Base-by-base conservation (phyloP, 331 rosid genomes). In the Stylosanthes scabra region DNA sequence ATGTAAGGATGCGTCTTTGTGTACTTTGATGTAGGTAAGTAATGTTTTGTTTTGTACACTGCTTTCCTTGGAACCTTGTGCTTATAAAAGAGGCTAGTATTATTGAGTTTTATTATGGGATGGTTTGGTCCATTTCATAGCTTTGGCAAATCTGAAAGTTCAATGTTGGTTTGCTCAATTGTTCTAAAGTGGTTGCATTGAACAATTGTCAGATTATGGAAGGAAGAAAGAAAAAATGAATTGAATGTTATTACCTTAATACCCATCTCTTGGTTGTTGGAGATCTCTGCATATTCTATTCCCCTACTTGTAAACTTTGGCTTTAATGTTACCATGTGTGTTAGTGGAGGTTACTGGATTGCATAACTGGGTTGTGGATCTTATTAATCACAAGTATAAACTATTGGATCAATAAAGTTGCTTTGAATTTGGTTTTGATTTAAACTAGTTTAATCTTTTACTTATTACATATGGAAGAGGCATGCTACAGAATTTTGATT, bases 1-100 rank as follows among this genome's bases (percentile, higher is more conserved):
- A n/a, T 63, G 12, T 69, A 51, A 57, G 59, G 63, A 46, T 58
- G 54, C 67, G 83, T 52, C 37, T 49, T 31, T 31, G 45, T 49
- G 70, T 78, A 60, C 69, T 51, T 49, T 77, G 59, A 54, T 9
- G 28, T 16, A 58, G 61, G 71, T 62, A 68, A 31, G 37, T 31
- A 31, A 31, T 31, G 37, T 31, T 31, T 39, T 60, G 63, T 63
- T 63, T 42, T 29, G 79, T 77, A 73, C 83, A 79, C 60, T 27
- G 76, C 70, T 63, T 66, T 75, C 47, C 74, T 55, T 66, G 82
- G 66, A n/a, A 63, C 67, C 84, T 41, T 47, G n/a, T 63, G 74
- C n/a, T 47, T 77, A 54, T 31, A 31, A 31, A 57, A 57, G 66
- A 25, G 27, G 8, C 61, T 50, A 59, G 45, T 6, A 55, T 31